These are phyloP conservation scores for Lepidium didymum DNA, from an alignment of 345 rosid species.

Conservation along the genomic window DNA sequence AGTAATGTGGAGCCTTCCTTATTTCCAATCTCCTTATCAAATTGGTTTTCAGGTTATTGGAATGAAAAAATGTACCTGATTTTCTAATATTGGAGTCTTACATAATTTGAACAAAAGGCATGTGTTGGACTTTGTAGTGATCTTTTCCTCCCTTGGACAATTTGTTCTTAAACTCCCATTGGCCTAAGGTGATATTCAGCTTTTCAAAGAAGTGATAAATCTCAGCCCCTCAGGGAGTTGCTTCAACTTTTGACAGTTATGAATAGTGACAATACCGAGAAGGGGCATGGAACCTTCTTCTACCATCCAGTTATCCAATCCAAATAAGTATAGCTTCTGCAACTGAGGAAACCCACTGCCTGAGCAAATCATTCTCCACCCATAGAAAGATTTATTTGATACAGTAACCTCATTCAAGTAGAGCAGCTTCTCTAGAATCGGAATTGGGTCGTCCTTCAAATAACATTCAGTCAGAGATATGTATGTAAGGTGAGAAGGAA, in stretches of 20 bases:
- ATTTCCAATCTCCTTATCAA: too few relatives aligned
- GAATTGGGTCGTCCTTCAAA: slow-evolving; percentile 34
- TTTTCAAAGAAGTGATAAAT: neutral
- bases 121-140: neutral
- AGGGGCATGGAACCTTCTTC: slow-evolving; percentile 1
- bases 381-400: neutral
- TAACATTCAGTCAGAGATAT: slow-evolving; percentile 11
- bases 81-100: too few relatives aligned
- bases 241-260: fast-evolving
- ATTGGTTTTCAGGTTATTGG: too few relatives aligned
- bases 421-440: slow-evolving; percentile 29
- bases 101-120: neutral
- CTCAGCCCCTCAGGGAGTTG: neutral
- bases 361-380: slow-evolving; percentile 18
- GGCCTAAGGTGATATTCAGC: neutral
- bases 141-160: neutral
- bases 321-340: fast-evolving
- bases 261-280: fast-evolving
- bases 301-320: neutral
- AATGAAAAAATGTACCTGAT: too few relatives aligned
- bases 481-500: slow-evolving; percentile 26
- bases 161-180: neutral
- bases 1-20: too few relatives aligned
- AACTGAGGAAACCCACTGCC: neutral
- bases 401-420: slow-evolving; percentile 5